phyloP scores from a whole-genome alignment of 441 rosid species.

The Monsonia emarginata region DNA sequence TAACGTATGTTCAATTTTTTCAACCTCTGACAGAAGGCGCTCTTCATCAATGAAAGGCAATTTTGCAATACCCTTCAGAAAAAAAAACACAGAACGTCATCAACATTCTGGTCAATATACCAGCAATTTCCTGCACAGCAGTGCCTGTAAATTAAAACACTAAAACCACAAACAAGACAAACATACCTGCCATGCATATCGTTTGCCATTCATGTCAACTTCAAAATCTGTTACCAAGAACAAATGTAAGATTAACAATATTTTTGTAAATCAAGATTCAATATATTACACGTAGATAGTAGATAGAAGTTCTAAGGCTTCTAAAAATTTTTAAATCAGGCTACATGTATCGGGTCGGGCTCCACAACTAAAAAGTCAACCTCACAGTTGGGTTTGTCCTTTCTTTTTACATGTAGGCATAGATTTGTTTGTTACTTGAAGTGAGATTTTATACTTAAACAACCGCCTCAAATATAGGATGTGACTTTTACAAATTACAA shows the following conservation, averaged over 20 bases:
- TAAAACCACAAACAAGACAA: neutral
- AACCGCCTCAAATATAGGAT: no score
- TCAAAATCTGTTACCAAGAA: slow-evolving; percentile 23
- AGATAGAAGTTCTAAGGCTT: neutral
- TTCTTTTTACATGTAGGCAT: no score
- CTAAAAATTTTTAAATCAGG: no score
- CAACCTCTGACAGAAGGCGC: slow-evolving; percentile 25
- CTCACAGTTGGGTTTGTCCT: no score
- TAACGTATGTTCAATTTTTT: slow-evolving; percentile 25
- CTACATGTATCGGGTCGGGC: no score
- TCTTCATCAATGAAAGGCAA: slow-evolving; percentile 29
- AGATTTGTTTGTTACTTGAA: no score
- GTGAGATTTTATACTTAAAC: no score
- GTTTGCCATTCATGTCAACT: slow-evolving; percentile 26
- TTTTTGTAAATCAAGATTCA: no score
- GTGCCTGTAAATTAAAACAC: neutral
- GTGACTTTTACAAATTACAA: no score
- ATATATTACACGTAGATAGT: neutral
- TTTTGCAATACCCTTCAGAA: slow-evolving; percentile 20
- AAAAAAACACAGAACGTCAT: neutral
- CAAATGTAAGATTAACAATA: neutral
- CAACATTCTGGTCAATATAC: neutral
- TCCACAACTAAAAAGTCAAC: no score
- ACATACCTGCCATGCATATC: slow-evolving; percentile 25
- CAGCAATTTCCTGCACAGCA: neutral